Evolutionary conservation across 495 filamentous ascomycete species (phyloP), one percentile per base, ranked within the genome.

Genomic region (Lophiotrema nucula): DNA sequence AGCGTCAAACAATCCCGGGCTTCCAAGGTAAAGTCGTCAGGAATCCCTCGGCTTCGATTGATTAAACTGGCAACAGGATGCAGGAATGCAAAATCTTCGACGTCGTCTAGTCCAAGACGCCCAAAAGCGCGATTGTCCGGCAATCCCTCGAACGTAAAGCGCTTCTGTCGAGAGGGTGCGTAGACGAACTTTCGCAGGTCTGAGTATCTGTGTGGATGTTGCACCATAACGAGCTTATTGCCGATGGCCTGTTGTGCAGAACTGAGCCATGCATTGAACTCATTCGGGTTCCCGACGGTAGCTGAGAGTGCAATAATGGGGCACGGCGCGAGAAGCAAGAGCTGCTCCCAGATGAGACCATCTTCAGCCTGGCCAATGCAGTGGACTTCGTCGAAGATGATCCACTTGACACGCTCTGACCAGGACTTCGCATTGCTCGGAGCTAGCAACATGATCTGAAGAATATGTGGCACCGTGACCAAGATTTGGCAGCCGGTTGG

Each of bases 301-400:
- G 88, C 88, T 8, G 88, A 91, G 4, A 92, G 76, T 1, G 88
- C 88, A 55, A 92, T 85, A 44, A 92, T 89, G 0, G 86, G 88
- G 61, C 88, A 90, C 8, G 88, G 85, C 0, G 88, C 77, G 24
- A 89, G 72, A 0, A 91, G 77, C 12, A 91, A 73, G 8, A 92
- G 74, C 62, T 92, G 88, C 60, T 92, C 88, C 88, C 88, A 92
- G 1, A 92, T 76, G 11, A 90, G 72, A 47, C 88, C 88, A 64
- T 92, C 88, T 16, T 90, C 83, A 1, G 83, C 79, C 68, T 90
- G 83, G 0, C 87, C 86, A 51, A 91, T 90, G 15, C 78, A 88
- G 67, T 92, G 88, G n/a, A 91, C 81, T 70, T 91, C 88, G 58
- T 92, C 88, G 53, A 90, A 90, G 31, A 91, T 91, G 63, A 92